Conservation (phyloP, 2,329 filamentous ascomycete genomes). For the Aspergillus novoparasiticus region DNA sequence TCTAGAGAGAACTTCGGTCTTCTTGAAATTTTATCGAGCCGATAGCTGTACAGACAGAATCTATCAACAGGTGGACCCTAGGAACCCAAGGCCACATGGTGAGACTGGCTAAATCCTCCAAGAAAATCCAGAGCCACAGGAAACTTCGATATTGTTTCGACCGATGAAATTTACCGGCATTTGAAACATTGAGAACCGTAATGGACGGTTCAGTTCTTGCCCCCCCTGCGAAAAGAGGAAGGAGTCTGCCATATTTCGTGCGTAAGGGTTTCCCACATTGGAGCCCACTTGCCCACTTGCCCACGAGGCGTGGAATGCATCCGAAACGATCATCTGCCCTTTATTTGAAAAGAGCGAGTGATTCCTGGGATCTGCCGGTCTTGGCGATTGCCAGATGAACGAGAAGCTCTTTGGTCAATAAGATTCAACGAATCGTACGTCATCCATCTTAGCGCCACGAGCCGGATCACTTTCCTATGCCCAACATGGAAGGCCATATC, state of each 20-base stretch:
- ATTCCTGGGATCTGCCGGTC: conserved; percentile 20
- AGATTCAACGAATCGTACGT: conserved; percentile 17
- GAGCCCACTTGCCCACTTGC: conserved; percentile 2
- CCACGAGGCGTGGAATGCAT: conserved; percentile 7
- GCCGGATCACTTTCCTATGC: conserved; percentile 11
- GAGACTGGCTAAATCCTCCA: conserved; percentile 5
- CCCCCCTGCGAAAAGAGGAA: not conserved
- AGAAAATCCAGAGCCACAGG: not conserved
- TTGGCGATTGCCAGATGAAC: conserved; percentile 19
- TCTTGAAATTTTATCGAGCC: conserved; percentile 10
- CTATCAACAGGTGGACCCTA: conserved; percentile 19
- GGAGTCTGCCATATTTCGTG: not conserved
- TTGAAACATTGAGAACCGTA: conserved; percentile 2
- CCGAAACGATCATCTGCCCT: conserved; percentile 12
- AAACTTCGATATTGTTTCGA: not conserved
- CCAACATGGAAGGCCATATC: conserved; percentile 10
- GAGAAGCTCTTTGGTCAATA: conserved; percentile 16
- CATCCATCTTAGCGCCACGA: conserved; percentile 11
- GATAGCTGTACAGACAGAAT: conserved; percentile 2
- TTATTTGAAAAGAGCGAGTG: conserved; percentile 14
- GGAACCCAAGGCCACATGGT: conserved; percentile 24
- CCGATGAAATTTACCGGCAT: not conserved
- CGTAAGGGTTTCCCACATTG: conserved; percentile 5
- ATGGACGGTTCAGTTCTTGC: not conserved
- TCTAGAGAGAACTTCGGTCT: not conserved